phyloP scores from a whole-genome alignment of 2,329 filamentous ascomycete genomes.

The Diplodia mutila region DNA sequence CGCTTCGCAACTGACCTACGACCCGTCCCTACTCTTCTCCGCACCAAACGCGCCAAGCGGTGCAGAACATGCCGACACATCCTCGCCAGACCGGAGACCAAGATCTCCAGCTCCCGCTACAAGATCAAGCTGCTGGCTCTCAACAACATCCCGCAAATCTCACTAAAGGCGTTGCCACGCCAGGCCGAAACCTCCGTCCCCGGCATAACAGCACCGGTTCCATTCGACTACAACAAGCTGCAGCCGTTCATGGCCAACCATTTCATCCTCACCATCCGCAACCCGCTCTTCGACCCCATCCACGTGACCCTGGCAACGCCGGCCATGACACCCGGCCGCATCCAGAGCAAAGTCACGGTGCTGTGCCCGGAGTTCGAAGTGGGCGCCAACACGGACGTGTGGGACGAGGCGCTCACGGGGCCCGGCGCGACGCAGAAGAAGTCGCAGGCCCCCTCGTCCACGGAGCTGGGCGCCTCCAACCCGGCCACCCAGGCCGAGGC shows the following conservation, averaged over 20 bases:
- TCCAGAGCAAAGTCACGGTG: constrained; percentile 74
- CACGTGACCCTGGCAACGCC: constrained; percentile 87
- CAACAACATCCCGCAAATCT: constrained; percentile 83
- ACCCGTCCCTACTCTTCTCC: constrained; percentile 79
- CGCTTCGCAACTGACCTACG: constrained; percentile 75
- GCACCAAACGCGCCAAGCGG: constrained; percentile 91
- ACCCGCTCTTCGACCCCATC: constrained; percentile 90
- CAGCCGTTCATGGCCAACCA: constrained; percentile 63
- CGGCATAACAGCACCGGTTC: constrained; percentile 34
- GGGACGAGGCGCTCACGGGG: constrained; percentile 79
- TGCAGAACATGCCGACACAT: constrained; percentile 94
- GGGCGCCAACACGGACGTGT: constrained; percentile 89
- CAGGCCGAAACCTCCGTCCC: constrained; percentile 31
- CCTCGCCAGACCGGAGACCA: constrained; percentile 89
- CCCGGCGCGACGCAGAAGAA: constrained; percentile 28
- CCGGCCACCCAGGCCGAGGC: constrained; percentile 66
- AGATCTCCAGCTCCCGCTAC: constrained; percentile 85
- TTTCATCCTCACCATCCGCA: constrained; percentile 87
- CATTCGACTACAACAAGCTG: constrained; percentile 53
- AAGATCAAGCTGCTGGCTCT: constrained; percentile 85
- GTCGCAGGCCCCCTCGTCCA: not conserved
- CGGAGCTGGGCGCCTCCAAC: constrained; percentile 6
- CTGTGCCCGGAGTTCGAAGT: constrained; percentile 94
- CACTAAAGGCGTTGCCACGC: constrained; percentile 66
- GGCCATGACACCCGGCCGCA: constrained; percentile 40